phyloP scores from a whole-genome alignment of 306 rosid species.

The Citrullus mucosospermus region DNA sequence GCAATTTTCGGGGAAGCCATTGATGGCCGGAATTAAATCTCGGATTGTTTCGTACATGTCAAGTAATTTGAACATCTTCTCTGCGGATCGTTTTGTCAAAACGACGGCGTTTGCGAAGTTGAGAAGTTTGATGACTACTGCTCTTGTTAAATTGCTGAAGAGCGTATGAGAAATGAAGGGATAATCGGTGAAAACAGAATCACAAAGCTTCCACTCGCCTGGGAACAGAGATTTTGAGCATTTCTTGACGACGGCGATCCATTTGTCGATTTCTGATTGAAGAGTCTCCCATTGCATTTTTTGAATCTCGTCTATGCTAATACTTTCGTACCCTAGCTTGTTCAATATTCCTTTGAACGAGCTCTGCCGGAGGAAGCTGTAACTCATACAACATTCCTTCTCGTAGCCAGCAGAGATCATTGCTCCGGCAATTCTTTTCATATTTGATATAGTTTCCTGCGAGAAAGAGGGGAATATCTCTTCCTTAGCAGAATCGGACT shows the following conservation, averaged over 20 bases:
- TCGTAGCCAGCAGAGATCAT: conserved; percentile 57
- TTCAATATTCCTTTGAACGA: conserved; percentile 29
- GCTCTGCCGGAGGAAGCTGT: conserved; percentile 25
- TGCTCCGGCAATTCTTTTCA: conserved; percentile 31
- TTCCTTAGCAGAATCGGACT: not conserved
- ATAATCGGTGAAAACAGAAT: conserved; percentile 29
- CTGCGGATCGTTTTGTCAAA: conserved; percentile 39
- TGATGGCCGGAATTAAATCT: conserved; percentile 20
- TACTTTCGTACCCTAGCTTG: conserved; percentile 23
- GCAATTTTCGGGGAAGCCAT: conserved; percentile 11
- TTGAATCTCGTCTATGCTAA: conserved; percentile 48
- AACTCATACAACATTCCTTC: conserved; percentile 44
- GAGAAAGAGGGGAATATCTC: conserved; percentile 27
- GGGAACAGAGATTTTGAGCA: conserved; percentile 39
- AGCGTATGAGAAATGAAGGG: conserved; percentile 18
- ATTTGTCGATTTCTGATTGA: conserved; percentile 40
- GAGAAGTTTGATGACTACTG: conserved; percentile 31
- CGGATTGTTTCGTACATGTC: conserved; percentile 69
- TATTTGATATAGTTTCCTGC: conserved; percentile 13
- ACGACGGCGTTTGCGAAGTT: conserved; percentile 48
- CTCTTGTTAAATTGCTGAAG: conserved; percentile 27
- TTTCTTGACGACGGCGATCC: conserved; percentile 48
- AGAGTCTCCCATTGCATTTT: conserved; percentile 55
- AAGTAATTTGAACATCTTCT: conserved; percentile 58
- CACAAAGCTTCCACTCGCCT: conserved; percentile 30